Evolutionary conservation across 2,329 filamentous ascomycete genomes (phyloP).

Genomic region (Monosporascus sp.): DNA sequence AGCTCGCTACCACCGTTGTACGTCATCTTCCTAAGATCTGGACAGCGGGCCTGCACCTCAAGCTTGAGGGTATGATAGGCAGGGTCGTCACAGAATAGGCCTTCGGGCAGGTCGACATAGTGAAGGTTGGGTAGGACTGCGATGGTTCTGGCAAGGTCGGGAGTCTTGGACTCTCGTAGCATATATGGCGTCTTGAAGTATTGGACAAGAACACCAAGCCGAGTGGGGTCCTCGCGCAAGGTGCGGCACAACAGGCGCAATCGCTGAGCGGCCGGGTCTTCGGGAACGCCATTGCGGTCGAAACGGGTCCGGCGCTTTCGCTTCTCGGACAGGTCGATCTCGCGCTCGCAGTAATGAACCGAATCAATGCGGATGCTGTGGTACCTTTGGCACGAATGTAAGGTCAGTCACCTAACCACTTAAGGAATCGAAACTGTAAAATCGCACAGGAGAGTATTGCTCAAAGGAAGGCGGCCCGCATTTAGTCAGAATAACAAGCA

Average conservation of each 20-base stretch:
- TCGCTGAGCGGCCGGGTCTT: conserved; percentile 72
- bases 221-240: conserved; percentile 67
- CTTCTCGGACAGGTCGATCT: conserved; percentile 72
- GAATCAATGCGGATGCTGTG: conserved; percentile 87
- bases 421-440: neutral
- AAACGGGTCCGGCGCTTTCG: conserved; percentile 70
- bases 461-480: conserved; percentile 5
- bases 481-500: conserved; percentile 2
- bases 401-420: neutral
- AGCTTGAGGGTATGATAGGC: conserved; percentile 70
- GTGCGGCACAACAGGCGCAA: conserved; percentile 76
- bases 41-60: conserved; percentile 78
- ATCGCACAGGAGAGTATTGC: neutral
- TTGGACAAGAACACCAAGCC: conserved; percentile 63
- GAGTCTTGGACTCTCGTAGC: conserved; percentile 81
- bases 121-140: conserved; percentile 78
- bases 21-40: conserved; percentile 82
- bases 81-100: conserved; percentile 76
- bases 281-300: conserved; percentile 70
- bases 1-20: conserved; percentile 75
- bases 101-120: conserved; percentile 87
- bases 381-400: conserved; percentile 50
- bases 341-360: conserved; percentile 89
- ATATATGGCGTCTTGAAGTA: conserved; percentile 91
- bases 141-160: conserved; percentile 78